A percentile compares a stretch with the other conserved stretches of the same genome.
Conservation (phyloP, 2,329 filamentous ascomycete species). For the Sporothrix variecibatus region DNA sequence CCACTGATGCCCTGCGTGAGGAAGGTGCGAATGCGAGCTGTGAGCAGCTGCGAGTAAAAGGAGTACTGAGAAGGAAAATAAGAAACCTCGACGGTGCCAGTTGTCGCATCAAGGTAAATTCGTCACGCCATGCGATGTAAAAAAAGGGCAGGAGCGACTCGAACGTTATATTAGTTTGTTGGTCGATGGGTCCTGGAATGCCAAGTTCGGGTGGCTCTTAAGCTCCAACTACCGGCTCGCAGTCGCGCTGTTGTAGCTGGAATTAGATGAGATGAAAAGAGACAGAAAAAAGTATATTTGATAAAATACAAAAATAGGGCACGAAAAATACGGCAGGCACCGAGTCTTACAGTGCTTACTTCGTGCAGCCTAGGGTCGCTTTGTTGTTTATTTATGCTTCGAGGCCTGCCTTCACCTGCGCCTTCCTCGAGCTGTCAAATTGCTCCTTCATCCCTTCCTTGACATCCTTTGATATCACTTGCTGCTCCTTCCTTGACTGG, state of each 20-base stretch:
- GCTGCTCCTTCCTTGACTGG: neutral
- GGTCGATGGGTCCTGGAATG: neutral
- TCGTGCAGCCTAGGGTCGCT: neutral
- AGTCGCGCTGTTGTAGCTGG: neutral
- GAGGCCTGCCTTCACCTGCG: neutral
- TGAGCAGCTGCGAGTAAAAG: neutral
- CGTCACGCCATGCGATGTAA: neutral
- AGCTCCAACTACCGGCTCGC: neutral
- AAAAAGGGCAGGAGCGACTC: neutral
- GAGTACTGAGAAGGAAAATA: too few relatives aligned
- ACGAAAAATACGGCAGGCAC: neutral
- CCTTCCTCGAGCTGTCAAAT: neutral
- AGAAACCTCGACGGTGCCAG: too few relatives aligned
- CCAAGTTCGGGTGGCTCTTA: conserved; percentile 2
- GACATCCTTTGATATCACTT: neutral
- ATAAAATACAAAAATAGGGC: neutral
- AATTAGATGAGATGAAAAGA: neutral
- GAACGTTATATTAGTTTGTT: neutral
- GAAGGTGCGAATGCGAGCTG: neutral
- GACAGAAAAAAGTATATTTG: neutral
- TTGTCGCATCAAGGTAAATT: neutral
- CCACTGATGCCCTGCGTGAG: neutral
- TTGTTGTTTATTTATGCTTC: neutral
- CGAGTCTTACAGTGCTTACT: neutral
- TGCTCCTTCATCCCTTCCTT: conserved; percentile 9